phyloP scores from a whole-genome alignment of 768 basidiomycete genomes.

The Gloeostereum incarnatum region DNA sequence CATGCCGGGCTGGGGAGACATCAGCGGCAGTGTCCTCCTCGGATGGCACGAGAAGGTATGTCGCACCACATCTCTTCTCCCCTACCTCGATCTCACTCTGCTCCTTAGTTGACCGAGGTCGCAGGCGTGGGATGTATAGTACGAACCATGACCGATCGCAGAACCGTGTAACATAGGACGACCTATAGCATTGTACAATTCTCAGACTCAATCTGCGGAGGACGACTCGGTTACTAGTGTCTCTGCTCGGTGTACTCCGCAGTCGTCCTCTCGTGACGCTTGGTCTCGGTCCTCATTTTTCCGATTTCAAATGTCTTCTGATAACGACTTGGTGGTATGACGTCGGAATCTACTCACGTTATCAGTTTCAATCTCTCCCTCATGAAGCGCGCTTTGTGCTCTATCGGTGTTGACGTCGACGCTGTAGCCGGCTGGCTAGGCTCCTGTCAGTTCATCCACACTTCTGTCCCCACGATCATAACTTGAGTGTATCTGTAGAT shows the following conservation, averaged over 20 bases:
- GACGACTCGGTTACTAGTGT: too few species aligned
- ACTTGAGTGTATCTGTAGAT: background rate
- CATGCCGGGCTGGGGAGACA: conserved; percentile 51
- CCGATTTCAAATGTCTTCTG: too few species aligned
- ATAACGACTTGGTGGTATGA: too few species aligned
- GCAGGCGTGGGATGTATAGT: conserved; percentile 96
- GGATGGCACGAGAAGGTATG: conserved; percentile 96
- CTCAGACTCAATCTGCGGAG: too few species aligned
- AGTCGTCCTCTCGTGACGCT: too few species aligned
- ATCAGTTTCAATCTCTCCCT: too few species aligned
- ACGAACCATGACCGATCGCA: conserved; percentile 57
- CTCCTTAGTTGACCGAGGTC: conserved; percentile 73
- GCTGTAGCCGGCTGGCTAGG: conserved; percentile 57
- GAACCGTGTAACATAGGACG: conserved; percentile 40
- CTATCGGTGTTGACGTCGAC: conserved; percentile 69
- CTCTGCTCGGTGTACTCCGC: too few species aligned
- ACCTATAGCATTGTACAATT: too few species aligned
- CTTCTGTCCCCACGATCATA: conserved; percentile 47
- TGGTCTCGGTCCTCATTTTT: too few species aligned
- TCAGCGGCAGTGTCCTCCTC: conserved; percentile 51
- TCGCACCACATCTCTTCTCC: conserved; percentile 3
- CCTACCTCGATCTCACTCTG: conserved; percentile 1
- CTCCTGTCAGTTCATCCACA: conserved; percentile 5
- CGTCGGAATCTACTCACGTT: too few species aligned
- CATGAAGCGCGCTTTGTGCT: conserved; percentile 43